A percentile compares a stretch with the other conserved stretches of the same genome.
Conservation (phyloP, 2,329 filamentous ascomycete genomes). For the Aspergillus sp. region DNA sequence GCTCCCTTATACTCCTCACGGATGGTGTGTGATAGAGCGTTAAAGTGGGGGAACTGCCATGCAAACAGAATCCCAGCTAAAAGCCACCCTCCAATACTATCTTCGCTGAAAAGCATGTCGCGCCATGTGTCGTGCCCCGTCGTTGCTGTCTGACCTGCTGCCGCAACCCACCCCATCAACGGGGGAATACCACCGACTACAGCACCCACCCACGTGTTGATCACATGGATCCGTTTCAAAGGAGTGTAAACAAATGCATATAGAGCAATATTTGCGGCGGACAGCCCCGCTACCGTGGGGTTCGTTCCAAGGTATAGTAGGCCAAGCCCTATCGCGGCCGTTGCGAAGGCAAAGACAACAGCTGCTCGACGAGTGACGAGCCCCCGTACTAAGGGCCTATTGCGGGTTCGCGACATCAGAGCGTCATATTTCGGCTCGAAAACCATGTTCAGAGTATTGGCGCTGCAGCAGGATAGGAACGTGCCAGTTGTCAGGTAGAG, state of each 20-base stretch:
- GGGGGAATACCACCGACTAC: slow-evolving; percentile 92
- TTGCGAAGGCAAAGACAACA: slow-evolving; percentile 75
- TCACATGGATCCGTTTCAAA: slow-evolving; percentile 79
- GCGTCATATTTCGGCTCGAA: slow-evolving; percentile 90
- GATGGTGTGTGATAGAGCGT: slow-evolving; percentile 87
- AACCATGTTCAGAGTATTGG: slow-evolving; percentile 96
- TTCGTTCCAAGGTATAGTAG: slow-evolving; percentile 90
- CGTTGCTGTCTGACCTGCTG: slow-evolving; percentile 83
- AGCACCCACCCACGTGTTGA: slow-evolving; percentile 96
- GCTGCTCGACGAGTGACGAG: slow-evolving; percentile 75
- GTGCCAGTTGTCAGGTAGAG: slow-evolving; percentile 91
- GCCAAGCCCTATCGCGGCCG: slow-evolving; percentile 70
- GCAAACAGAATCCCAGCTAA: slow-evolving; percentile 82
- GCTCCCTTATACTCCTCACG: slow-evolving; percentile 81
- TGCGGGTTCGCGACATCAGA: slow-evolving; percentile 90
- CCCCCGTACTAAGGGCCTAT: slow-evolving; percentile 82
- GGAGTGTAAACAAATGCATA: slow-evolving; percentile 95
- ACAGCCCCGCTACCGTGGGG: slow-evolving; percentile 85
- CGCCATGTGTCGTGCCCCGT: slow-evolving; percentile 72
- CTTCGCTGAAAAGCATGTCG: slow-evolving; percentile 74
- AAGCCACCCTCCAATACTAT: slow-evolving; percentile 81
- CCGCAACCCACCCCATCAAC: slow-evolving; percentile 97
- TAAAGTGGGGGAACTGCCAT: slow-evolving; percentile 99
- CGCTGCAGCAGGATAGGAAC: slow-evolving; percentile 83
- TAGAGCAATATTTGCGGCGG: slow-evolving; percentile 80